Conservation (phyloP, 2,329 filamentous ascomycete genomes). For the Volutella citrinella region DNA sequence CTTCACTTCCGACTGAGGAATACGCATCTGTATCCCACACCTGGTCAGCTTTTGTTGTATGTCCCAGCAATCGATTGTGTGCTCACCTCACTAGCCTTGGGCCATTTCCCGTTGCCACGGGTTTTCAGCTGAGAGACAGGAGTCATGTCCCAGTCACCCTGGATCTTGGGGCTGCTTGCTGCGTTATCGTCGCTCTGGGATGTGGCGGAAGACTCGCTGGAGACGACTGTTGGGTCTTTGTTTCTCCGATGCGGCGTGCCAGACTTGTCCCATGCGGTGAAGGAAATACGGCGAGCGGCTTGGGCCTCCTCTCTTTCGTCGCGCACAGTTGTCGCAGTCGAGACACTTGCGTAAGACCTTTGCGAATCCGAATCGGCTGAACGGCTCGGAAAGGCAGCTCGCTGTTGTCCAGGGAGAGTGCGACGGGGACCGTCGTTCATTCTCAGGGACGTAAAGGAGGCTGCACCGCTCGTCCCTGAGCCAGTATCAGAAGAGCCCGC, state of each 20-base stretch:
- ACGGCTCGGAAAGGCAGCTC: background rate
- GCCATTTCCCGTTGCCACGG: conserved; percentile 20
- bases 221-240: conserved; percentile 23
- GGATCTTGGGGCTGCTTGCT: conserved; percentile 9
- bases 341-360: conserved; percentile 18
- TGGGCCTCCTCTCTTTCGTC: conserved; percentile 8
- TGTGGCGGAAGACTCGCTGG: conserved; percentile 12
- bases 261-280: conserved; percentile 30
- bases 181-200: conserved; percentile 5
- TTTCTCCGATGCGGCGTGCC: conserved; percentile 19
- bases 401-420: too few relatives aligned
- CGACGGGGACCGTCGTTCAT: too few relatives aligned
- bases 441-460: too few relatives aligned
- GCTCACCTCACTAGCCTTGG: conserved; percentile 19
- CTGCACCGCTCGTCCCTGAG: too few relatives aligned
- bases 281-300: conserved; percentile 10
- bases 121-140: background rate
- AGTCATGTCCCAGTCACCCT: conserved; percentile 10
- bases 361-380: conserved; percentile 3
- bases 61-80: too few relatives aligned
- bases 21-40: conserved; percentile 8
- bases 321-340: conserved; percentile 29
- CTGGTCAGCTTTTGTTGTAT: conserved; percentile 2
- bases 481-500: too few relatives aligned
- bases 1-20: conserved; percentile 16